Evolutionary conservation across 192 early-diverging fungal genomes (phyloP), one percentile per base, ranked within the genome.

Genomic region (Linnemannia hyalina): DNA sequence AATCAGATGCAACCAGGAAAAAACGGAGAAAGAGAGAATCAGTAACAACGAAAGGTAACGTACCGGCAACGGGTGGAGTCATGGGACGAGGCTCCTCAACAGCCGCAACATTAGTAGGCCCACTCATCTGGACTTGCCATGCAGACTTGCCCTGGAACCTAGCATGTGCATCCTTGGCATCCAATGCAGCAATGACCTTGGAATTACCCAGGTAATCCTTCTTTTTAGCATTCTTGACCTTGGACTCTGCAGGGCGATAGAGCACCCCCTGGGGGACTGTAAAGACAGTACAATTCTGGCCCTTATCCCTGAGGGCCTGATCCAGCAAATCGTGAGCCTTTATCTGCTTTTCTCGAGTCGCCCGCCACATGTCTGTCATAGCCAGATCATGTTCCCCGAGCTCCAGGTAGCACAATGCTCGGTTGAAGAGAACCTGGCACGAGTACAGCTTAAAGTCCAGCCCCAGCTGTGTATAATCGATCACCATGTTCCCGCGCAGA

Each of bases 401-500:
- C 32, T 95, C 95, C 18, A 97, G 91, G 79, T 93, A 92, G 84
- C 95, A 96, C 38, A 99, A 91, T 2, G 94, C 97, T 22, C 96
- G 93, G 88, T 99, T 99, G 92, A 96, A 99, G 70, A 96, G 83
- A 20, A 98, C 94, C 88, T 99, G 95, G 85, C 95, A 98, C 0
- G 94, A 88, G 83, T 95, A 97, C 40, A 99, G 91, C 85, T 97
- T 96, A 90, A 95, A 98, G 44, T 94, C 91, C 47, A 99, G 93
- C 6, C 98, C 98, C 44, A 99, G 91, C 85, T 99, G 98, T 77
- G 93, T 93, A 85, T 99, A 99, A 88, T 99, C 97, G 76, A 99
- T 98, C 55, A 95, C 92, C 75, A 93, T 90, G 89, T 97, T 98
- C 74, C 95, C 95, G 65, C 96, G 93, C 73, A 97, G 83, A 85